phyloP scores from a whole-genome alignment of 169 alveolate species.

The Plasmodium gonderi region DNA sequence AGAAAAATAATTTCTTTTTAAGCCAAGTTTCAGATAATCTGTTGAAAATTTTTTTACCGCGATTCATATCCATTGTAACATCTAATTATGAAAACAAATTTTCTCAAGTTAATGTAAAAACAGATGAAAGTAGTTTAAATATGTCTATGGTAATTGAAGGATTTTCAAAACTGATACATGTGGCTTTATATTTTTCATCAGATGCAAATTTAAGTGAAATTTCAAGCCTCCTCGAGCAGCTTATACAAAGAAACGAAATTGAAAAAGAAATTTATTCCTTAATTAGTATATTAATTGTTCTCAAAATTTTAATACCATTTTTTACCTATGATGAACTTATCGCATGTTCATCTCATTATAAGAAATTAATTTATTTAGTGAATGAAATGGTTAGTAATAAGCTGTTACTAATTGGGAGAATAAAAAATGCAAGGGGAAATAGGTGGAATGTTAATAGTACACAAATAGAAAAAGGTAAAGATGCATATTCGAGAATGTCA shows the following conservation, averaged over 20 bases:
- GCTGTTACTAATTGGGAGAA: background rate
- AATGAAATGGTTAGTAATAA: background rate
- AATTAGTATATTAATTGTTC: conserved; percentile 28
- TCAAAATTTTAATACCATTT: conserved; percentile 66
- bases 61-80: conserved; percentile 30
- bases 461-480: conserved; percentile 1
- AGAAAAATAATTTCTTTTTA: conserved; percentile 68
- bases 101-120: background rate
- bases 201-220: conserved; percentile 46
- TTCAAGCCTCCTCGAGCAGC: conserved; percentile 19
- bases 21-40: conserved; percentile 41
- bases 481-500: no score
- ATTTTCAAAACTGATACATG: conserved; percentile 40
- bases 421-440: background rate
- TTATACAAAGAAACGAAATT: conserved; percentile 23
- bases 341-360: conserved; percentile 21
- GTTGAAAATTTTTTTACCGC: conserved; percentile 56
- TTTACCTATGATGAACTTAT: conserved; percentile 33
- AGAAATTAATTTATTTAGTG: conserved; percentile 15
- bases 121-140: background rate
- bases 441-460: background rate
- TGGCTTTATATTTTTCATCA: conserved; percentile 31
- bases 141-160: background rate
- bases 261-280: conserved; percentile 57
- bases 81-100: conserved; percentile 23